Conservation (phyloP, 805 yeast genomes). For the Lipomyces sp. region DNA sequence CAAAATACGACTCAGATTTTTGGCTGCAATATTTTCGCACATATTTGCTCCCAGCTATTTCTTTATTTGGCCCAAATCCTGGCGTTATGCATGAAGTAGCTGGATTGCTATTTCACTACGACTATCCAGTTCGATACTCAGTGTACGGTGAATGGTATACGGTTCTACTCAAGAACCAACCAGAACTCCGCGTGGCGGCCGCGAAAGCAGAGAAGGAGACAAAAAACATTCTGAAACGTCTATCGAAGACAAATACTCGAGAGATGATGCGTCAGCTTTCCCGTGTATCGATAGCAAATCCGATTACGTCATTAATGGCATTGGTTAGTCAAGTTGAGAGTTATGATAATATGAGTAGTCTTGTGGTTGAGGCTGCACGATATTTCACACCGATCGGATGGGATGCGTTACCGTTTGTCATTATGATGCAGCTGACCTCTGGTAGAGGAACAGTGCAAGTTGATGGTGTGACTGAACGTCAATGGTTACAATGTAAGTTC, state of each 20-base stretch:
- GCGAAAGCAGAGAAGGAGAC: slow-evolving; percentile 77
- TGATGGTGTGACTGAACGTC: slow-evolving; percentile 79
- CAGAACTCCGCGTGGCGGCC: slow-evolving; percentile 61
- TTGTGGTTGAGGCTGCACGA: slow-evolving; percentile 78
- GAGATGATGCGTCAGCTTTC: slow-evolving; percentile 76
- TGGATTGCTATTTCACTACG: slow-evolving; percentile 56
- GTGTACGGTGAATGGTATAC: slow-evolving; percentile 78
- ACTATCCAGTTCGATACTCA: slow-evolving; percentile 69
- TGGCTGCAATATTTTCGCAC: slow-evolving; percentile 71
- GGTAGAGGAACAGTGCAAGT: slow-evolving; percentile 70
- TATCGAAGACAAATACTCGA: slow-evolving; percentile 77
- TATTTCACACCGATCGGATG: slow-evolving; percentile 78
- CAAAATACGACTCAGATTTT: slow-evolving; percentile 38
- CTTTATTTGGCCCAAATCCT: slow-evolving; percentile 60
- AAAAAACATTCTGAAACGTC: slow-evolving; percentile 73
- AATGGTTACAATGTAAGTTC: slow-evolving; percentile 69
- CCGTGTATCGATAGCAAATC: slow-evolving; percentile 73
- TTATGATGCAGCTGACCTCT: slow-evolving; percentile 69
- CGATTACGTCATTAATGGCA: slow-evolving; percentile 73
- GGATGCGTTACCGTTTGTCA: slow-evolving; percentile 79
- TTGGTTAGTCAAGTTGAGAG: slow-evolving; percentile 84
- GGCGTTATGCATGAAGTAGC: slow-evolving; percentile 65
- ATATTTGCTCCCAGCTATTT: slow-evolving; percentile 66
- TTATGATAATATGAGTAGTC: slow-evolving; percentile 80
- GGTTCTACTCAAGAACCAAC: slow-evolving; percentile 59